Evolutionary conservation across 805 yeast species (phyloP), one percentile per base, ranked within the genome.

Genomic region (Wickerhamomyces alni): DNA sequence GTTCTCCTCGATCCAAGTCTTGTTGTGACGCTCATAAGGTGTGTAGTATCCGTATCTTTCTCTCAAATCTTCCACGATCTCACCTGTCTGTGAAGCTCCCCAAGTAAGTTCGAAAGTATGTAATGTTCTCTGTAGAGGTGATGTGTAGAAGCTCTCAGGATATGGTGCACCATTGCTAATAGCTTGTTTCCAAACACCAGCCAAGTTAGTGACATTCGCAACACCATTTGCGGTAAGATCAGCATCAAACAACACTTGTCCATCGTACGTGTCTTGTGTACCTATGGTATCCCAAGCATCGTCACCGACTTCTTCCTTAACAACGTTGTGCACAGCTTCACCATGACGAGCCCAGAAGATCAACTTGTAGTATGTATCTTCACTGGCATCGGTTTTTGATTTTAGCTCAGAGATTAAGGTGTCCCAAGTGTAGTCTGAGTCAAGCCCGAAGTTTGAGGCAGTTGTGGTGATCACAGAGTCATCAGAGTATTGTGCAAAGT

Each of bases 301-400:
- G 22, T 33, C 42, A 19, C 33, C 31, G 9, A 43, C 33, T 18
- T 34, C 38, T 15, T 31, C 36, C 21, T 35, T 30, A 12, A 43
- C 36, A 21, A 40, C 43, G 30, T 43, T 43, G 15, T 43, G 46
- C 33, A 35, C 31, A 24, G 38, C 32, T 26, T 40, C 42, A 17
- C 44, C 47, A 17, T 43, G 44, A 27, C 42, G 38, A 25, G 41
- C 39, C 36, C 40, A 35, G 36, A 40, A 40, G 19, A 38, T 22
- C 27, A 43, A 27, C 27, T 43, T 43, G 22, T 38, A 37, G 8
- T 21, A 21, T 21, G 24, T 21, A 21, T 21, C 24, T 21, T 21
- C 24, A 21, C 24, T 21, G 9, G 24, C 9, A 21, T 33, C 33
- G 4, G 34, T 24, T 30, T 39, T 35, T 6, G 15, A 12, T 18